Base-by-base conservation (phyloP, 352 stramenopile species). In the Globisporangium spiculum region DNA sequence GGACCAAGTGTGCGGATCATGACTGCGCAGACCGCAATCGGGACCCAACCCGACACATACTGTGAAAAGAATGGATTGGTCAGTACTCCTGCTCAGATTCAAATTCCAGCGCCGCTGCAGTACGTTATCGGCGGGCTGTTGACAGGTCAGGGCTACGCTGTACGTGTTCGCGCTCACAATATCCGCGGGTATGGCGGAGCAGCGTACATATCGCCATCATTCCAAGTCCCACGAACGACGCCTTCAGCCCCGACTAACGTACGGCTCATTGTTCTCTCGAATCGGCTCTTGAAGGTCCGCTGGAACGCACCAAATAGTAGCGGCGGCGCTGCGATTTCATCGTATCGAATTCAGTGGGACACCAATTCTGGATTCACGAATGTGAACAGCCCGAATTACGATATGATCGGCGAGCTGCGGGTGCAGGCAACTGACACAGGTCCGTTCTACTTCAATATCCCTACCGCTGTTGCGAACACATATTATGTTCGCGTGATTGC, bases 261-360 rank as follows among this genome's bases (percentile, higher is more conserved):
- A 16, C 62, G 84, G 44, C 71, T 94, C 16, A 32, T 94, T 0
- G 75, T 79, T 2, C 55, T 94, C 0, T 97, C 88, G 0, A 83
- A 79, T 27, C 83, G 75, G 3, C 70, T 83, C 34, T 63, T 98
- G 3, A 98, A 98, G 74, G 66, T 96, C 0, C 65, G 70, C 0
- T 98, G 93, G 93, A 69, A 66, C 0, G 20, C 69, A 2, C 92
- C 94, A 3, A 20, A 30, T 0, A 89, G 66, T 34, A 68, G 93
- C 66, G 92, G 91, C 16, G 94, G 94, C 0, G 75, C 83, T 10
- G 18, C 61, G 3, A 84, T 99, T 44, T 75, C 78, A 8, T 90
- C 86, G 46, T 99, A 98, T 74, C 70, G 72, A 38, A 78, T 99
- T 52, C 86, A 99, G 77, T 99, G 96, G 96, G 96, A 98, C 68